phyloP scores from a whole-genome alignment of 768 basidiomycete genomes.

The Termitomyces bulborhizus region DNA sequence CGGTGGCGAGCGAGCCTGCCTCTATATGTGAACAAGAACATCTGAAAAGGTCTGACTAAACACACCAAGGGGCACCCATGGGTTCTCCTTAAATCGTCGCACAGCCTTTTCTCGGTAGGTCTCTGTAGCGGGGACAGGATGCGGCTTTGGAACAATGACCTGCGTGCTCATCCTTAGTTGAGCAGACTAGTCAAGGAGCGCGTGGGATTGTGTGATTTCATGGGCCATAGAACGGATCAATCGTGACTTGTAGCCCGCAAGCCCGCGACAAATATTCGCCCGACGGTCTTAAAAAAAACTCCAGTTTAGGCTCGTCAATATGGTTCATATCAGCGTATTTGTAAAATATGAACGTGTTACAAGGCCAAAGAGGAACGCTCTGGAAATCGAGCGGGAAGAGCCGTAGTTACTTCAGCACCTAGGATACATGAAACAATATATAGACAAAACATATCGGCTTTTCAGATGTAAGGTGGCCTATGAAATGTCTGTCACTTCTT shows the following conservation, averaged over 20 bases:
- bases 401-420: not conserved
- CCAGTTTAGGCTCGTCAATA: no score
- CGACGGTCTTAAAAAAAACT: not conserved
- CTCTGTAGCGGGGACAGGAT: slow-evolving; percentile 26
- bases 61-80: slow-evolving; percentile 73
- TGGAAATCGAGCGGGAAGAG: not conserved
- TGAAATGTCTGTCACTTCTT: not conserved
- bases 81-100: slow-evolving; percentile 71
- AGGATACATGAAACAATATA: not conserved
- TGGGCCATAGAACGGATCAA: no score
- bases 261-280: no score
- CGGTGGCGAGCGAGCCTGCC: slow-evolving; percentile 57
- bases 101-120: slow-evolving; percentile 50
- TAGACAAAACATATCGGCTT: not conserved
- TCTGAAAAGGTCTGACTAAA: slow-evolving; percentile 1
- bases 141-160: slow-evolving; percentile 6
- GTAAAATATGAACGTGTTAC: no score
- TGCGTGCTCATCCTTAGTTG: slow-evolving; percentile 6
- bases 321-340: no score
- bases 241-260: no score
- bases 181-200: no score
- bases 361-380: not conserved
- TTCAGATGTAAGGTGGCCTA: not conserved
- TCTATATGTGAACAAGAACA: not conserved
- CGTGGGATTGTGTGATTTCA: not conserved